Evolutionary conservation across 805 yeast genomes (phyloP).

Genomic region (Teunomyces barrocoloradensis): DNA sequence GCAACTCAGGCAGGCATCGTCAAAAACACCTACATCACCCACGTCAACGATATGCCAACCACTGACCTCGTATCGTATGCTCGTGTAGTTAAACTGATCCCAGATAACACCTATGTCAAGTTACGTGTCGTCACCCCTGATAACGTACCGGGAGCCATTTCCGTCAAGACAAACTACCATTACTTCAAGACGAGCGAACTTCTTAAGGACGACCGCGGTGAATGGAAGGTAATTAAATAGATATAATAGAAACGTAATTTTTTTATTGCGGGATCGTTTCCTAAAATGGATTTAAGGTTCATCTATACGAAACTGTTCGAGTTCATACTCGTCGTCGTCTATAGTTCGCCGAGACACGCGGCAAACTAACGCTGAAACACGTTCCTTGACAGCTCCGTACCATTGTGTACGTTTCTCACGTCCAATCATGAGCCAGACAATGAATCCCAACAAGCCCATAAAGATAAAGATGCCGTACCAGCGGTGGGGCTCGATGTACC

Average conservation of each 20-base stretch:
- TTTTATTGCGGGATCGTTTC: too few relatives aligned
- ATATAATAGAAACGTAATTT: too few relatives aligned
- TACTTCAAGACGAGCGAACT: constrained; percentile 76
- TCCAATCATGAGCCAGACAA: constrained; percentile 35
- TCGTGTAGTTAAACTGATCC: constrained; percentile 61
- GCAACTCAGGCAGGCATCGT: constrained; percentile 78
- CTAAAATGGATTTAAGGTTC: too few relatives aligned
- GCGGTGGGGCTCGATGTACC: constrained; percentile 45
- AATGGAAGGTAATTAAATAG: constrained; percentile 28
- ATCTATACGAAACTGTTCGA: constrained; percentile 14
- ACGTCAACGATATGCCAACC: constrained; percentile 75
- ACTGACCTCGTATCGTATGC: constrained; percentile 68
- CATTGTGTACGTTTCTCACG: constrained; percentile 7
- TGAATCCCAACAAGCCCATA: constrained; percentile 20
- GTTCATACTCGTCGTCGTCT: background rate
- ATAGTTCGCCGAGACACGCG: background rate
- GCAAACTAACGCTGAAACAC: background rate
- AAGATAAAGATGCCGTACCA: constrained; percentile 39
- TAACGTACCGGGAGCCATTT: constrained; percentile 80
- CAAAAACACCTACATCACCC: constrained; percentile 83
- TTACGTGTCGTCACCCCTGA: constrained; percentile 81
- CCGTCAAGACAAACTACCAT: constrained; percentile 83
- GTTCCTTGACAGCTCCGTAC: background rate
- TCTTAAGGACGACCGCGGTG: constrained; percentile 43
- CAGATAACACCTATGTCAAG: constrained; percentile 79